Evolutionary conservation across 2,329 filamentous ascomycete species (phyloP), one percentile per base, ranked within the genome.

Genomic region (Aspergillus sp.): DNA sequence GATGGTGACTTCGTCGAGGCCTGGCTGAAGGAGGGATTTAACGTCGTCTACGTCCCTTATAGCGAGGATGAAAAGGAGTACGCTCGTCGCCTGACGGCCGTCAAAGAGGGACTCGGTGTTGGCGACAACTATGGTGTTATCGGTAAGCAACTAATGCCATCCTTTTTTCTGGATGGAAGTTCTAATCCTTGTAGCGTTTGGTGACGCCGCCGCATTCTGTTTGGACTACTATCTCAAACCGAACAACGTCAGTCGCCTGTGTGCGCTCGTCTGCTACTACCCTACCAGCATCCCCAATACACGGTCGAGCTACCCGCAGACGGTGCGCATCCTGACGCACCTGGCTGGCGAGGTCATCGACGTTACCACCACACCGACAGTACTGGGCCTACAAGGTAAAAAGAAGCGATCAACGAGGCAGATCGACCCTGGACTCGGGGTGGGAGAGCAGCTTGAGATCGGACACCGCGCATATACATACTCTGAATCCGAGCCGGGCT

Each of bases 211-310:
- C n/a, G 73, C 82, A 14, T 74, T 82, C 35, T 84, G 82, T 48
- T 78, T 88, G 44, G 82, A 86, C 53, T 79, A 82, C 12, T 85
- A 82, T 60, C 78, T 79, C 24, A 83, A 84, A 63, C 81, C 84
- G 3, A 80, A 78, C 52, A 80, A 84, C 37, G 81, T 83, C 55
- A 72, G 68, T 50, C 64, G 73, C 6, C 79, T 88, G 12, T 82
- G 80, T 60, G 84, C 83, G 0, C 75, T 88, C 2, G 75, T 87
- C 23, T 85, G 84, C 17, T 88, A 88, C 75, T 88, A 89, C 63
- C 86, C 86, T 0, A 77, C 80, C 41, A 73, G 77, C 14, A 83
- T 88, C 53, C 85, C 86, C 0, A 76, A 80, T 40, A 78, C 79
- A 0, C 68, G 72, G 45, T 66, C 66, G 14, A 61, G 63, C 27